Evolutionary conservation across 371 early-diverging fungal species (phyloP).

Genomic region (Mucor mucedo): DNA sequence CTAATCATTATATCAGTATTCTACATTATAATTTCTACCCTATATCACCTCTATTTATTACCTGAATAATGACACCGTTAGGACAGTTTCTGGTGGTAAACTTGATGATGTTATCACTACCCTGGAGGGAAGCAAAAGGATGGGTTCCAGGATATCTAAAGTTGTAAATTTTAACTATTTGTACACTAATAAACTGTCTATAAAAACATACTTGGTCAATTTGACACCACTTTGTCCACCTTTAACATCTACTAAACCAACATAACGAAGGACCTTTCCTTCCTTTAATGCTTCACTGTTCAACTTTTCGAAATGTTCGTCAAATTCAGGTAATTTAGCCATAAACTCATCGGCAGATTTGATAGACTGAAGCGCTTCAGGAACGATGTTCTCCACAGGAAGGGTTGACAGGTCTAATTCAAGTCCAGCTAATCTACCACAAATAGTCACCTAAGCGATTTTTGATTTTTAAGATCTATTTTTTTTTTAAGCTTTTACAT

Average conservation of each 20-base stretch:
- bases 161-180: background rate
- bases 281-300: conserved; percentile 76
- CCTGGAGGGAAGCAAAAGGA: conserved; percentile 94
- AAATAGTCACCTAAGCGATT: conserved; percentile 71
- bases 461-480: background rate
- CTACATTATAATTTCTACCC: background rate
- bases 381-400: conserved; percentile 93
- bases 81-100: conserved; percentile 91
- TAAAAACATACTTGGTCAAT: conserved; percentile 65
- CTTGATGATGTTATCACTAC: conserved; percentile 96
- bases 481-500: background rate
- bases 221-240: conserved; percentile 76
- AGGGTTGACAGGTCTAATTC: conserved; percentile 77
- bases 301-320: conserved; percentile 79
- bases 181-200: background rate
- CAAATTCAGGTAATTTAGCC: conserved; percentile 80
- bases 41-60: background rate
- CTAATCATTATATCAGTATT: conserved; percentile 11
- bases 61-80: conserved; percentile 9
- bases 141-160: conserved; percentile 82
- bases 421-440: conserved; percentile 88
- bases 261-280: conserved; percentile 88
- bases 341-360: conserved; percentile 84
- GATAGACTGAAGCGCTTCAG: conserved; percentile 77
- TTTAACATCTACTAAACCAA: conserved; percentile 85